phyloP scores from a whole-genome alignment of 78 protist genomes.

The Fonticula alba region DNA sequence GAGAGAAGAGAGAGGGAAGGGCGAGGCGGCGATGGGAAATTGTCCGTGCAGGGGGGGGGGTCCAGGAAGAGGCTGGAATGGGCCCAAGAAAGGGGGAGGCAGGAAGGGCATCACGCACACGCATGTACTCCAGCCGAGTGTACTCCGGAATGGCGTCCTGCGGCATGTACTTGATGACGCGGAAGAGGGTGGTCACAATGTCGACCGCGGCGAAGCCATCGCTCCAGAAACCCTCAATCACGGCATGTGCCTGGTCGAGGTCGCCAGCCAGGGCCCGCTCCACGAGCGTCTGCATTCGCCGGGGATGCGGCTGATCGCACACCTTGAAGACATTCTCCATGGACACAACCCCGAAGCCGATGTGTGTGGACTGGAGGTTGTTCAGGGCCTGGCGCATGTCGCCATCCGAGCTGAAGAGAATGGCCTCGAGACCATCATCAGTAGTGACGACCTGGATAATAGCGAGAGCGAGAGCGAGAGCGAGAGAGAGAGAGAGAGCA shows the following conservation, averaged over 20 bases:
- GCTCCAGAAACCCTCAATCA: slow-evolving; percentile 6
- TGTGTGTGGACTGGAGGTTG: slow-evolving; percentile 73
- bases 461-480: neutral
- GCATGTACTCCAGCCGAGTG: slow-evolving; percentile 46
- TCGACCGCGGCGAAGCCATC: slow-evolving; percentile 65
- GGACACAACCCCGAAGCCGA: slow-evolving; percentile 72
- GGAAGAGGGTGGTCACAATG: slow-evolving; percentile 44
- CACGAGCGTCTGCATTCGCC: slow-evolving; percentile 41
- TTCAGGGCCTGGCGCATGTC: slow-evolving; percentile 88
- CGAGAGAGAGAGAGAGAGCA: too few species aligned
- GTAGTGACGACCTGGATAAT: neutral
- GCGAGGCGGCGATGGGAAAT: too few species aligned
- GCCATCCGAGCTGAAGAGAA: slow-evolving; percentile 82
- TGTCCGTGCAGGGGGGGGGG: too few species aligned
- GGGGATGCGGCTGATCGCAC: slow-evolving; percentile 95
- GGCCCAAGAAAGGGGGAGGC: too few species aligned
- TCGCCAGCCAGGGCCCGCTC: slow-evolving; percentile 9
- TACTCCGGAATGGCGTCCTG: slow-evolving; percentile 35
- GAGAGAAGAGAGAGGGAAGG: too few species aligned
- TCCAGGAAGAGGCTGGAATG: too few species aligned
- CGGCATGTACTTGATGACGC: slow-evolving; percentile 13
- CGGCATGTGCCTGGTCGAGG: neutral
- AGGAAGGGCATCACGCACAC: too few species aligned
- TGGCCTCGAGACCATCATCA: slow-evolving; percentile 58
- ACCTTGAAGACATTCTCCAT: slow-evolving; percentile 76